Conservation (phyloP, 768 basidiomycete species). For the Boletus huronensis region DNA sequence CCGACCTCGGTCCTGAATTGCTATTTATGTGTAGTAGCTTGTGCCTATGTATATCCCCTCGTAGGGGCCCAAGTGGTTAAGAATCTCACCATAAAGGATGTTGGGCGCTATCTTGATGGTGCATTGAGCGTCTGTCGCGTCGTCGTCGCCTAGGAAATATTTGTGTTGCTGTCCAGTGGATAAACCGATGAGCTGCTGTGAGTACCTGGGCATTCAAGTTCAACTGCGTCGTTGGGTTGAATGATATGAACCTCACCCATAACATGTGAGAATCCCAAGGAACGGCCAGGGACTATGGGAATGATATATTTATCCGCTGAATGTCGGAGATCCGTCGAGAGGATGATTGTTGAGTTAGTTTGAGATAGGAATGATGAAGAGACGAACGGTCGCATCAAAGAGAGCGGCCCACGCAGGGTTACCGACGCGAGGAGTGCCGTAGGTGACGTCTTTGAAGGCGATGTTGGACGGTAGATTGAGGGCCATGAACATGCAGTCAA, state of each 20-base stretch:
- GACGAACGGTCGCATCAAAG: constrained; percentile 25
- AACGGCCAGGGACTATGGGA: constrained; percentile 54
- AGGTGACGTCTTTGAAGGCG: constrained; percentile 31
- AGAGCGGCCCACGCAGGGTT: constrained; percentile 28
- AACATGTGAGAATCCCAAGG: constrained; percentile 44
- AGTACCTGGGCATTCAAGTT: constrained; percentile 43
- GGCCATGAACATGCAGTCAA: constrained; percentile 46
- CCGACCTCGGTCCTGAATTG: neutral
- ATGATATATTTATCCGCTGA: constrained; percentile 38
- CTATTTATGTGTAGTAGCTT: constrained; percentile 33
- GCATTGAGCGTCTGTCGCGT: constrained; percentile 51
- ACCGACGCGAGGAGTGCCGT: constrained; percentile 30
- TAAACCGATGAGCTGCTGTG: neutral
- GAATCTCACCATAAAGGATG: constrained; percentile 45
- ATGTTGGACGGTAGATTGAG: constrained; percentile 44
- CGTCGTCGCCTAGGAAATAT: constrained; percentile 45
- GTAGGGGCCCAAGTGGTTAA: constrained; percentile 57
- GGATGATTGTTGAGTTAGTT: too few species aligned
- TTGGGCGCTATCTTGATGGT: constrained; percentile 52
- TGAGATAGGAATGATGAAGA: neutral
- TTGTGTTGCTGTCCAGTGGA: neutral
- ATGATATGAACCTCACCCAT: constrained; percentile 45
- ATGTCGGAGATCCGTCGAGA: constrained; percentile 21
- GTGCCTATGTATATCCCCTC: constrained; percentile 57
- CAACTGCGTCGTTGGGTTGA: constrained; percentile 31